phyloP scores from a whole-genome alignment of 1,284 basidiomycete species.

The Neonothopanus nambi region DNA sequence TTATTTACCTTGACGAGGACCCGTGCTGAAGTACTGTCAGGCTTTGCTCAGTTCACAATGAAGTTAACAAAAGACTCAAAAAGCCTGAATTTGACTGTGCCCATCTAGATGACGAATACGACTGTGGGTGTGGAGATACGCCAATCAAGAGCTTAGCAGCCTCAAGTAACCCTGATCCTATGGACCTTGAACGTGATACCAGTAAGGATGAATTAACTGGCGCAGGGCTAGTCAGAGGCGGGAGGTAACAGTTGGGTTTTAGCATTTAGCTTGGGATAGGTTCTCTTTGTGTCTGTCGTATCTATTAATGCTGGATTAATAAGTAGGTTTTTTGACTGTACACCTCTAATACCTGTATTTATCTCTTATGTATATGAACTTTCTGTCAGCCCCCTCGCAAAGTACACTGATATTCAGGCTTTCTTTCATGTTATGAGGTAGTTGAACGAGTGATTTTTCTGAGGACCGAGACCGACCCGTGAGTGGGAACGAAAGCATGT shows the following conservation, averaged over 20 bases:
- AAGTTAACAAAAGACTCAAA: constrained; percentile 82
- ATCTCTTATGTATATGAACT: neutral
- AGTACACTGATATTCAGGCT: too few species aligned
- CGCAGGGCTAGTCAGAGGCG: constrained; percentile 33
- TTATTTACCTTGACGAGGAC: neutral
- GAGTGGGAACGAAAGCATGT: too few species aligned
- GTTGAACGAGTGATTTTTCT: too few species aligned
- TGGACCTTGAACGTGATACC: constrained; percentile 33
- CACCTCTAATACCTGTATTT: constrained; percentile 1
- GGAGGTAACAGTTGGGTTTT: constrained; percentile 19
- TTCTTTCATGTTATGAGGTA: too few species aligned
- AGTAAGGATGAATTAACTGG: constrained; percentile 36
- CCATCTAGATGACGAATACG: constrained; percentile 84
- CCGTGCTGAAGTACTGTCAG: constrained; percentile 24
- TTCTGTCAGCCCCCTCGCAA: too few species aligned
- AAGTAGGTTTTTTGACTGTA: neutral
- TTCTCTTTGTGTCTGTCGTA: neutral
- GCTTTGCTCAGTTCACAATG: constrained; percentile 89
- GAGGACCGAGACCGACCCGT: too few species aligned
- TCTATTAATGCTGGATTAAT: neutral
- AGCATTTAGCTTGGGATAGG: too few species aligned
- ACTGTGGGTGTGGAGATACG: constrained; percentile 87
- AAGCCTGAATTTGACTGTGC: constrained; percentile 92
- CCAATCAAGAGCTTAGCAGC: constrained; percentile 22
- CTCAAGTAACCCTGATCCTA: constrained; percentile 21